Percentiles rank a stretch among this genome's conserved stretches.
Conservation (phyloP, 305 asterid genomes). For the Solanum aculeatissimum region DNA sequence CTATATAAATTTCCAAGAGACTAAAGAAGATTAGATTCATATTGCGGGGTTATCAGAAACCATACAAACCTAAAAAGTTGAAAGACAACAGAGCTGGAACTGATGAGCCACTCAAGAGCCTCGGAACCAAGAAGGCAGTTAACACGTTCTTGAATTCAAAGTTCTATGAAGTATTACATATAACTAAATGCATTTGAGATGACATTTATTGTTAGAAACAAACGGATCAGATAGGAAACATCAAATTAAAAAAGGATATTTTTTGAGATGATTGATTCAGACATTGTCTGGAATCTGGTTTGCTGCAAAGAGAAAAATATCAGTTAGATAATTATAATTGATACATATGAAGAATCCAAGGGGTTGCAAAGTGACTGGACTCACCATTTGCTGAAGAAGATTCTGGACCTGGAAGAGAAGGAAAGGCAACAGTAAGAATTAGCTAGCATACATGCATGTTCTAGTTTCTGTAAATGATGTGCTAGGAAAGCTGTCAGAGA, state of each 20-base stretch:
- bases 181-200: background rate
- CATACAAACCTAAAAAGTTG: background rate
- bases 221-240: background rate
- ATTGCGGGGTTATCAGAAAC: background rate
- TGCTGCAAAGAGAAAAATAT: slow-evolving; percentile 40
- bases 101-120: background rate
- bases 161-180: background rate
- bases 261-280: slow-evolving; percentile 61
- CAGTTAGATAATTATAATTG: background rate
- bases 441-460: background rate
- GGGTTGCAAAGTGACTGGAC: slow-evolving; percentile 2
- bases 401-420: slow-evolving; percentile 56
- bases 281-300: slow-evolving; percentile 79
- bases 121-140: background rate
- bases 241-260: slow-evolving; percentile 49
- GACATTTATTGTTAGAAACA: background rate
- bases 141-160: background rate
- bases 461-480: background rate
- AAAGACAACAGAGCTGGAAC: background rate
- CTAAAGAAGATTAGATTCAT: background rate
- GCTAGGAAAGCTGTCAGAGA: background rate
- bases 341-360: background rate
- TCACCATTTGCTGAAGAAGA: slow-evolving; percentile 93
- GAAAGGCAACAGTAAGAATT: background rate
- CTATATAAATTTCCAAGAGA: background rate